phyloP scores from a whole-genome alignment of 2,329 filamentous ascomycete species.

The Phaeosphaeriaceae sp. region DNA sequence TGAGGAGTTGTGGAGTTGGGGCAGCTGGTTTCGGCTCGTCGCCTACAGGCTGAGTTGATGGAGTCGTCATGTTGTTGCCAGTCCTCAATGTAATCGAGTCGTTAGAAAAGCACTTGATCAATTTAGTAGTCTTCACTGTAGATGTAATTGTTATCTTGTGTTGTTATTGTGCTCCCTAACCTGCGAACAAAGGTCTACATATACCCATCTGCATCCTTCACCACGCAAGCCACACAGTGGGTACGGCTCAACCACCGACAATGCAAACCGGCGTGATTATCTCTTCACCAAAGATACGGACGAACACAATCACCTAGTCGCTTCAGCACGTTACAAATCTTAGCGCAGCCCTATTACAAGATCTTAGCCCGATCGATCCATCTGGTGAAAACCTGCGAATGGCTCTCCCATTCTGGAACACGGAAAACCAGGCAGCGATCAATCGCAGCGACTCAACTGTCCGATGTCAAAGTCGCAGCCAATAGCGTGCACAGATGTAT shows the following conservation, averaged over 20 bases:
- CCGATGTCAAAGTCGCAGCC: background rate
- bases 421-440: background rate
- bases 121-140: background rate
- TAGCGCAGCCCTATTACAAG: background rate
- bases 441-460: background rate
- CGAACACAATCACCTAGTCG: background rate
- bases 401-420: background rate
- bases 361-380: background rate
- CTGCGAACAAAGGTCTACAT: background rate
- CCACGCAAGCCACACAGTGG: background rate
- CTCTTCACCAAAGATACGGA: background rate
- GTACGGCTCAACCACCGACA: background rate
- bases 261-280: background rate
- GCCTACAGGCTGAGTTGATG: slow-evolving; percentile 14
- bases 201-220: background rate
- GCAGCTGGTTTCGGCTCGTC: slow-evolving; percentile 15
- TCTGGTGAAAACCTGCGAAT: background rate
- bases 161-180: background rate
- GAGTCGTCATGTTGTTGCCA: slow-evolving; percentile 11
- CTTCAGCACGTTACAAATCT: background rate
- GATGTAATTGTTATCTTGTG: background rate
- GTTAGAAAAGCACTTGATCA: background rate
- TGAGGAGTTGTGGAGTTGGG: slow-evolving; percentile 6
- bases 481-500: background rate
- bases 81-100: background rate